These are phyloP conservation scores for Magnusiomyces starmeri DNA, from an alignment of 1,139 yeast genomes.

Conservation along the genomic window DNA sequence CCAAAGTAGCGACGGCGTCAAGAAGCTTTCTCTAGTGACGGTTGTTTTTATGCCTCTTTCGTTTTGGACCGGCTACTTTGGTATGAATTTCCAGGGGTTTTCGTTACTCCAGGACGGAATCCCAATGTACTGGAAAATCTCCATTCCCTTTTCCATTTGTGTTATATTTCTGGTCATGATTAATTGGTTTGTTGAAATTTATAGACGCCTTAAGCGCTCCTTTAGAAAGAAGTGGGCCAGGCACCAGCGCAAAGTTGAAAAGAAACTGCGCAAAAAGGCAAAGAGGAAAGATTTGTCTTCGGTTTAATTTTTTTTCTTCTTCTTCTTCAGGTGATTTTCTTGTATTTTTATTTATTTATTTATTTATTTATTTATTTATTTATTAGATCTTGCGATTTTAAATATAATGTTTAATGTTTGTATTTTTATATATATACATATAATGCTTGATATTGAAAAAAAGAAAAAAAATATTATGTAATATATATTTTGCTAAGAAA, in stretches of 20 bases:
- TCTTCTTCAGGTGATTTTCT: too few species aligned
- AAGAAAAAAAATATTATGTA: too few species aligned
- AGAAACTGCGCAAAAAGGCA: constrained; percentile 10
- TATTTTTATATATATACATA: too few species aligned
- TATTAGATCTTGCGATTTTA: too few species aligned
- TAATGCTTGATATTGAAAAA: not conserved
- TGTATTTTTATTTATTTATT: too few species aligned
- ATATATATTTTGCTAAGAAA: too few species aligned
- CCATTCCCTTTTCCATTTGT: constrained; percentile 43
- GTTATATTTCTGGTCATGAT: constrained; percentile 31
- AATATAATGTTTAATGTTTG: not conserved
- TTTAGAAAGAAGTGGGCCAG: constrained; percentile 10
- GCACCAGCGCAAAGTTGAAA: constrained; percentile 14
- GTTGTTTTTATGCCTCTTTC: constrained; percentile 48
- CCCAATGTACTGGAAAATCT: constrained; percentile 45
- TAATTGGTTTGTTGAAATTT: constrained; percentile 2
- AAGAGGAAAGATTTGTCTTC: constrained; percentile 8
- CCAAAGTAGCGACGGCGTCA: constrained; percentile 46
- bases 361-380: too few species aligned
- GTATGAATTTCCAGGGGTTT: constrained; percentile 49
- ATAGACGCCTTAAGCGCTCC: not conserved
- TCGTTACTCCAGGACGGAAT: constrained; percentile 40
- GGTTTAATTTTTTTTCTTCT: not conserved
- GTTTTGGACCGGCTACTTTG: constrained; percentile 52
- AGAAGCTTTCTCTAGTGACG: constrained; percentile 44